phyloP scores from a whole-genome alignment of 805 yeast genomes.

The Saturnispora sanitii region DNA sequence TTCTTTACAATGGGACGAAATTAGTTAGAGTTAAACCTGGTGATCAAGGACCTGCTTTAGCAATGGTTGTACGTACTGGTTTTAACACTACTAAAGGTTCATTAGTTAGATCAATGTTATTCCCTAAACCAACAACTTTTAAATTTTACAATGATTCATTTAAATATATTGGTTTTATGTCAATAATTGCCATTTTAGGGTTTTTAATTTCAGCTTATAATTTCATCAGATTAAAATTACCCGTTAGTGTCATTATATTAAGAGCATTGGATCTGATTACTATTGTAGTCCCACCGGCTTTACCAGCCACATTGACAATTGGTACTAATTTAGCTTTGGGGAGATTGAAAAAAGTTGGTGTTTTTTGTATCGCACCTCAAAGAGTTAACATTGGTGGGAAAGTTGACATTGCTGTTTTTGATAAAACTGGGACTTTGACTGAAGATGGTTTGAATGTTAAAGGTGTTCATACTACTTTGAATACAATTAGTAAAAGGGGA shows the following conservation, averaged over 20 bases:
- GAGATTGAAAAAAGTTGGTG: constrained; percentile 55
- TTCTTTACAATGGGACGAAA: constrained; percentile 81
- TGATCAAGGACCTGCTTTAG: constrained; percentile 59
- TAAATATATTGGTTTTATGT: constrained; percentile 93
- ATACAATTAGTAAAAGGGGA: no score
- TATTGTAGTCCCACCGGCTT: constrained; percentile 96
- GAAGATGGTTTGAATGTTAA: constrained; percentile 92
- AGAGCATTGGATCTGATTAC: constrained; percentile 92
- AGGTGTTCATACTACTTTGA: constrained; percentile 31
- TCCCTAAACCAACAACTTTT: constrained; percentile 90
- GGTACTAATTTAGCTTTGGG: constrained; percentile 90
- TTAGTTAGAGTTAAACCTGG: constrained; percentile 73
- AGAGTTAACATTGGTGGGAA: constrained; percentile 96
- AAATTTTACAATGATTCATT: constrained; percentile 92
- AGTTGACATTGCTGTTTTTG: constrained; percentile 82
- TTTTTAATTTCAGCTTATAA: constrained; percentile 75
- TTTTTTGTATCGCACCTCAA: constrained; percentile 90
- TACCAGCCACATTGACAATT: constrained; percentile 94
- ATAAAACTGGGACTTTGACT: constrained; percentile 94
- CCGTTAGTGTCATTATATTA: constrained; percentile 58
- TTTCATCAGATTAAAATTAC: constrained; percentile 68
- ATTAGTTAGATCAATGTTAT: constrained; percentile 86
- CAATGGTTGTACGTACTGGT: constrained; percentile 82
- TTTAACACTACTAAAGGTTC: constrained; percentile 95
- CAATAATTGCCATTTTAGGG: constrained; percentile 73